These are phyloP conservation scores for Suhomyces maxii DNA, from an alignment of 1,139 yeast genomes.

Conservation along the genomic window DNA sequence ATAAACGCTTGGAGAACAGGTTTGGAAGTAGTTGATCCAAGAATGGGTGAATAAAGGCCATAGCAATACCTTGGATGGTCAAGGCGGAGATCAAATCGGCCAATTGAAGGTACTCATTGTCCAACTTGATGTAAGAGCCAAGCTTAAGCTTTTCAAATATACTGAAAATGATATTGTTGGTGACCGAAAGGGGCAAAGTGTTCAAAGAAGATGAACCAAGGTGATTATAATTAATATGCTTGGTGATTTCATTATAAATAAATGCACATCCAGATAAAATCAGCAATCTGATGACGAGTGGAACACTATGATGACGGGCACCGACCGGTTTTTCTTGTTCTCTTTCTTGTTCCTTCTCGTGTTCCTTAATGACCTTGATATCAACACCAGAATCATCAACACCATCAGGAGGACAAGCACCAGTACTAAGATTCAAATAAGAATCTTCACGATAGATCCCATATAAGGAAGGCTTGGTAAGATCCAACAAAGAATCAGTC, in stretches of 20 bases:
- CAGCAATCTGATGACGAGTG: constrained; percentile 24
- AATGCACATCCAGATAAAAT: constrained; percentile 48
- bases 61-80: constrained; percentile 54
- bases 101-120: constrained; percentile 7
- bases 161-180: constrained; percentile 32
- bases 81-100: constrained; percentile 32
- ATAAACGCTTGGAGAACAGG: constrained; percentile 24
- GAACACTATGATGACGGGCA: constrained; percentile 4
- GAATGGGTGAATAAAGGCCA: constrained; percentile 65
- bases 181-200: constrained; percentile 25
- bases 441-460: constrained; percentile 48
- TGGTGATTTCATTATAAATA: constrained; percentile 51
- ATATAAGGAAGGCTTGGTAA: constrained; percentile 52
- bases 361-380: not conserved
- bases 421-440: constrained; percentile 30
- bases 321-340: not conserved
- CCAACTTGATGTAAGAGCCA: constrained; percentile 10
- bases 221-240: constrained; percentile 52
- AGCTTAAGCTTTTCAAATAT: constrained; percentile 34
- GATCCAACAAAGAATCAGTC: constrained; percentile 45
- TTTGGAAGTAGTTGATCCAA: constrained; percentile 52
- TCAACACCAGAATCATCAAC: constrained; percentile 5
- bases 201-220: constrained; percentile 10
- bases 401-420: not conserved
- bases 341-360: not conserved